phyloP scores from a whole-genome alignment of 2,329 filamentous ascomycete genomes.

The Clonostachys rhizophaga region DNA sequence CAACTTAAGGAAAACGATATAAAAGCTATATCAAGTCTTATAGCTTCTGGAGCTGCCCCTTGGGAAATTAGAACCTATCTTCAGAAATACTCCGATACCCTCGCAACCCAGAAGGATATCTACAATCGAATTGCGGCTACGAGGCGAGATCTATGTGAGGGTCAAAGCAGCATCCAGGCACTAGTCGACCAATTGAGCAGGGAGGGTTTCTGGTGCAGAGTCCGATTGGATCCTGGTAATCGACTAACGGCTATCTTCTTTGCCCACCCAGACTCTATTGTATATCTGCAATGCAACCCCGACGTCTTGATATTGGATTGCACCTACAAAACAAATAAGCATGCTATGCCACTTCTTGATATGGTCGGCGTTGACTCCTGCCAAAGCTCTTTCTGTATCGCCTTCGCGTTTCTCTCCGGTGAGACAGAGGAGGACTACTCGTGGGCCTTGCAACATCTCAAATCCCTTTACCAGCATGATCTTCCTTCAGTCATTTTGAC shows the following conservation, averaged over 20 bases:
- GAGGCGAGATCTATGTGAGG: constrained; percentile 4
- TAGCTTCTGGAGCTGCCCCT: neutral
- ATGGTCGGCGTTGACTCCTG: constrained; percentile 11
- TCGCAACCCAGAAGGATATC: constrained; percentile 10
- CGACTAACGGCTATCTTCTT: constrained; percentile 12
- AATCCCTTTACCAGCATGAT: constrained; percentile 5
- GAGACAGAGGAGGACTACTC: constrained; percentile 10
- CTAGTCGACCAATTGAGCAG: constrained; percentile 10
- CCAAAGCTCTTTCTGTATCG: constrained; percentile 11
- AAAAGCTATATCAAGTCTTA: neutral
- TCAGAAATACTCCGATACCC: constrained; percentile 1
- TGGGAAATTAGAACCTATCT: constrained; percentile 7
- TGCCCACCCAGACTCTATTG: constrained; percentile 11
- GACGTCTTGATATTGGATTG: constrained; percentile 12
- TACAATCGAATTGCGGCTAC: constrained; percentile 10
- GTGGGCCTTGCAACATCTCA: constrained; percentile 9
- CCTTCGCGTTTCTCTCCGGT: constrained; percentile 11
- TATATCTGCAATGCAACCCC: constrained; percentile 9
- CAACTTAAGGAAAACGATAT: neutral
- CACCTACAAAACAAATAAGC: constrained; percentile 14
- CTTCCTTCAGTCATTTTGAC: constrained; percentile 9
- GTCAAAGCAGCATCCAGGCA: constrained; percentile 11
- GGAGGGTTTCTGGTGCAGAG: constrained; percentile 10
- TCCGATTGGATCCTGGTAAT: constrained; percentile 6
- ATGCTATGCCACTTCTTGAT: constrained; percentile 11